phyloP scores from a whole-genome alignment of 2,329 filamentous ascomycete genomes.

The Exophiala xenobiotica region DNA sequence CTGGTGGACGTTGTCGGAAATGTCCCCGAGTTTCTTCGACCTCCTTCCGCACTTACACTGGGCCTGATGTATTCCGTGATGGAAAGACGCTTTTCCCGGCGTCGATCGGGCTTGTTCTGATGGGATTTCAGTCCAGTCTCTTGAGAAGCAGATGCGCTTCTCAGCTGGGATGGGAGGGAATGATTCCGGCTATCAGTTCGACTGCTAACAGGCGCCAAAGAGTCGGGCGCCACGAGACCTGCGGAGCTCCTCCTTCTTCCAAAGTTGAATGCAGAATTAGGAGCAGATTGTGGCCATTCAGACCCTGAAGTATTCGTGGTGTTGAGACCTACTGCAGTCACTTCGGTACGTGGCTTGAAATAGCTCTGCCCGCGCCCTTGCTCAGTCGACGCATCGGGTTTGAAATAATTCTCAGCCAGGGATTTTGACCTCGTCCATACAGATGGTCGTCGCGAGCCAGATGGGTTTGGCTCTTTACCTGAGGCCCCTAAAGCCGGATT shows the following conservation, averaged over 20 bases:
- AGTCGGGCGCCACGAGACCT: background rate
- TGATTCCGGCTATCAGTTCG: background rate
- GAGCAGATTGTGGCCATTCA: background rate
- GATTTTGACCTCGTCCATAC: conserved; percentile 1
- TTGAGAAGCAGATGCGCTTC: background rate
- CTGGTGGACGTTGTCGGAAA: too few relatives aligned
- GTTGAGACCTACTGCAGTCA: background rate
- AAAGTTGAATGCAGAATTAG: background rate
- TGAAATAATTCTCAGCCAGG: conserved; percentile 4
- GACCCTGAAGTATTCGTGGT: background rate
- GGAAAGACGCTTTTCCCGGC: background rate
- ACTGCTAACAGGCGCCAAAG: background rate
- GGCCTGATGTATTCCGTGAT: background rate
- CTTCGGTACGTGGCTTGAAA: background rate
- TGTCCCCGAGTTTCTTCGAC: too few relatives aligned
- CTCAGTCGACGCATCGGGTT: background rate
- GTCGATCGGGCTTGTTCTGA: background rate
- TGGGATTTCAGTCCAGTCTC: background rate
- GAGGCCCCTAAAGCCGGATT: background rate
- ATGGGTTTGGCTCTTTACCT: background rate
- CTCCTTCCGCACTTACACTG: background rate
- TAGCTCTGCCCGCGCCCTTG: background rate
- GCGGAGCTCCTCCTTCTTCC: background rate
- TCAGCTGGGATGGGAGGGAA: background rate
- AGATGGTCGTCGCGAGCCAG: background rate